phyloP scores from a whole-genome alignment of 2,329 filamentous ascomycete species.

The Cryphonectria parasitica region DNA sequence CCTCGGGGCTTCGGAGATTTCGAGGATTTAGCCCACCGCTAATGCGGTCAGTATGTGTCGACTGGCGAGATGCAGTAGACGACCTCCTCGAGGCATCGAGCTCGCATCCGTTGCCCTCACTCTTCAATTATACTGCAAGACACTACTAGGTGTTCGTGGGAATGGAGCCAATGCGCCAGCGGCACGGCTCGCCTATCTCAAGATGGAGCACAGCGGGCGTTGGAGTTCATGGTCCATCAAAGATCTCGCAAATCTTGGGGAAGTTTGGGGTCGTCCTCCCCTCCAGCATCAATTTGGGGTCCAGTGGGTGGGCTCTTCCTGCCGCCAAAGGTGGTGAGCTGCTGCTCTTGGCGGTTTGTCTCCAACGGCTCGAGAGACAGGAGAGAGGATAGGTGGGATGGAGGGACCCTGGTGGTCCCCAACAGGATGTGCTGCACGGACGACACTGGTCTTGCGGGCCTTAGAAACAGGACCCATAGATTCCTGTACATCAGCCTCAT shows the following conservation, averaged over 20 bases:
- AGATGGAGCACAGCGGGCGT: conserved; percentile 27
- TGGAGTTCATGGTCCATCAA: conserved; percentile 26
- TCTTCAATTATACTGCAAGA: conserved; percentile 1
- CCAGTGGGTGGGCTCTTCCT: conserved; percentile 26
- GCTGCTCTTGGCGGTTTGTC: conserved; percentile 14
- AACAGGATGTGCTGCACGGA: conserved; percentile 27
- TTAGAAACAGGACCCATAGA: conserved; percentile 19
- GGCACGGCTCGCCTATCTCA: conserved; percentile 28
- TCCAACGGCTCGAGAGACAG: conserved; percentile 23
- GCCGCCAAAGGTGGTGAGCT: conserved; percentile 18
- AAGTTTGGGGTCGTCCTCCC: conserved; percentile 26
- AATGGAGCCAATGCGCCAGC: conserved; percentile 27
- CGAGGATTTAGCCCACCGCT: not conserved
- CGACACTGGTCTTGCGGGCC: conserved; percentile 22
- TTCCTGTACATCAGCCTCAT: conserved; percentile 24
- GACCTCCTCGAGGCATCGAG: not conserved
- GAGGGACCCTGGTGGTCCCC: conserved; percentile 19
- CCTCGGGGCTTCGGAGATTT: not conserved
- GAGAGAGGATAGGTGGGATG: not conserved
- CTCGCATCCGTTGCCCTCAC: not conserved
- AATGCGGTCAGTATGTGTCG: not conserved
- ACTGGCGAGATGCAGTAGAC: not conserved
- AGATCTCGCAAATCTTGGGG: conserved; percentile 30
- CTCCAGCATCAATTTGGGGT: conserved; percentile 26
- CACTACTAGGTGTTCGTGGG: conserved; percentile 8